Base-by-base conservation (phyloP, 2,329 filamentous ascomycete species). In the Sclerotinia minor region DNA sequence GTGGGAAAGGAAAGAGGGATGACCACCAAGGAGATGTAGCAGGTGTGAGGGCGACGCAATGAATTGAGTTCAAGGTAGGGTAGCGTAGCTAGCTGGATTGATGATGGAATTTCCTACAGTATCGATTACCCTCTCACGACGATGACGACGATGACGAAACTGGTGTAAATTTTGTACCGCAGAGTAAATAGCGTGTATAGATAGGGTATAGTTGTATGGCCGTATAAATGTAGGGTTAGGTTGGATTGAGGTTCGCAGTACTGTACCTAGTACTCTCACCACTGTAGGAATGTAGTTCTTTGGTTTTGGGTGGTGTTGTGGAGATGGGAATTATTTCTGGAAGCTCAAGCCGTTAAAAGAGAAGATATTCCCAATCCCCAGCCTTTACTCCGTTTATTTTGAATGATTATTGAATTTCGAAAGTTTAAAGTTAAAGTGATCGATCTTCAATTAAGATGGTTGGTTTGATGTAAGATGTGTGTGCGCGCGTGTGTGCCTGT, bases 121-220 rank as follows among this genome's bases (percentile, higher is more conserved):
- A 3, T 21, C 19, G 26, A 29, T 24, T 19, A 17, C 26, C 15
- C 15, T 21, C 24, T 49, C 13, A 47, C 11, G 58, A 35, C 29
- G 44, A 47, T 60, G 57, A 61, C 57, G 57, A 60, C n/a, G 29
- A 50, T 61, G 29, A 49, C 45, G 58, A 61, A 26, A n/a, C 29
- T 50, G 58, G 58, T 35, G 21, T 8, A 29, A n/a, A 26, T n/a
- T n/a, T 32, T 45, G 1, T 41, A 17, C 3, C 17, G 47, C 35
- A 60, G 29, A 29, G 58, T 0, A 17, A 9, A 32, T 17, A n/a
- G 47, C 38, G 41, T 24, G 58, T 50, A 29, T 38, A 1, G 38
- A 29, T 57, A 57, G 54, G 17, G 35, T 17, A n/a, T 8, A 7
- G 15, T 8, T 15, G 54, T 57, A n/a, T 35, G 53, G 21, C 5